Base-by-base conservation (phyloP, 192 early-diverging fungal genomes). In the Phlyctochytrium planicorne region DNA sequence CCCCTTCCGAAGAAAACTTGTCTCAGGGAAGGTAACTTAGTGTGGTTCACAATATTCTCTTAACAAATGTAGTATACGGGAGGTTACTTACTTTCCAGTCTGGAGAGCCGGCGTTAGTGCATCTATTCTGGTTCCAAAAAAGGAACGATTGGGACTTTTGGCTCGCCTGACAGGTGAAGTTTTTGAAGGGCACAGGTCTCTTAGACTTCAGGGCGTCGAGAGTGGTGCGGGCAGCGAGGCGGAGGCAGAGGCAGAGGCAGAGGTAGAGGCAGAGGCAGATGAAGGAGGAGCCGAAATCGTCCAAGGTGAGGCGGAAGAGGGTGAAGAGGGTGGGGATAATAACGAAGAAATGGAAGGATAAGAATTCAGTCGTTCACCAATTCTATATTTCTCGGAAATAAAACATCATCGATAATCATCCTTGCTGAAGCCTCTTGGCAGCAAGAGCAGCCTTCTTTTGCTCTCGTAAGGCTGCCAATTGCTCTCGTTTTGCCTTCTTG, bases 81-180 rank as follows among this genome's bases (percentile, higher is more conserved):
- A 63, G 24, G 60, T 52, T 2, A 52, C 82, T 29, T 53, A 69
- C 24, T 61, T 87, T 12, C 82, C 84, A 2, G 65, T 84, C 29
- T 85, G 83, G 78, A 65, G 82, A 3, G 80, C 84, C 3, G 30
- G 60, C 16, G 80, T 83, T 16, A 78, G 74, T 40, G 70, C 65
- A 14, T 78, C 75, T 23, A 62, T 87, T 40, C 73, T 87, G 37
- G 34, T 87, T 16, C 78, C 79, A 62, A 87, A 84, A 59, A 59
- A 60, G 35, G 85, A 83, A 63, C 62, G 80, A 27, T 60, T 53
- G 23, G 68, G 68, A 32, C 70, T 84, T 20, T 60, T 81, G 63
- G 55, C 66, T 30, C 67, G 81, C 14, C 67, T 84, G 16, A 78
- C 75, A 50, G 78, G 78, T 0, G 62, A 81, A 40, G 66, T 16